A percentile compares a stretch with the other conserved stretches of the same genome.
Evolutionary conservation across 805 yeast species (phyloP).

Genomic region (Lipomyces starkeyi): DNA sequence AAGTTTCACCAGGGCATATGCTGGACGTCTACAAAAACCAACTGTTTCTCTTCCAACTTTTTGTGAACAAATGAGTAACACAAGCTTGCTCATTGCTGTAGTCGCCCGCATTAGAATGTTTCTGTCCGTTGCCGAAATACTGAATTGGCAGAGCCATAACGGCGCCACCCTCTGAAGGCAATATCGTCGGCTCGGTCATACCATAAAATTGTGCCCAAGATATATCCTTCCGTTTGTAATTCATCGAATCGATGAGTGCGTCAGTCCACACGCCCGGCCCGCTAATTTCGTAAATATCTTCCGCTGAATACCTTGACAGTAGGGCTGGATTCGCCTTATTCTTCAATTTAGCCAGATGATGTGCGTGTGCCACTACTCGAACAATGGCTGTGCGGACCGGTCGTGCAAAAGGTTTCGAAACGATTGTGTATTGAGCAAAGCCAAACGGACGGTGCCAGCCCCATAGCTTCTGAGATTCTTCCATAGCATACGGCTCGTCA

Average conservation of each 20-base stretch:
- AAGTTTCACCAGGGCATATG: not conserved
- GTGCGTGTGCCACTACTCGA: constrained; percentile 34
- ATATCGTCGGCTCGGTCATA: constrained; percentile 11
- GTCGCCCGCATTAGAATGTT: constrained; percentile 33
- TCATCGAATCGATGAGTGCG: constrained; percentile 30
- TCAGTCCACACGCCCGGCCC: constrained; percentile 38
- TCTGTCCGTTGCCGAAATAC: constrained; percentile 37
- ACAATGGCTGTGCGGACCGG: constrained; percentile 33
- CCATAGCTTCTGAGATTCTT: constrained; percentile 25
- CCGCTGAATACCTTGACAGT: constrained; percentile 18
- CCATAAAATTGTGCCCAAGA: constrained; percentile 29
- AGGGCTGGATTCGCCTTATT: constrained; percentile 12
- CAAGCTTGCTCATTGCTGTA: constrained; percentile 28
- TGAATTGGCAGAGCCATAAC: constrained; percentile 26
- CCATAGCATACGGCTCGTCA: constrained; percentile 35
- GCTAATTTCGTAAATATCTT: constrained; percentile 32
- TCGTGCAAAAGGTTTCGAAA: constrained; percentile 33
- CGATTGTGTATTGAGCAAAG: constrained; percentile 31
- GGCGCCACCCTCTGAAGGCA: constrained; percentile 29
- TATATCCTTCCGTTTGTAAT: constrained; percentile 22
- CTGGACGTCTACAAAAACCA: constrained; percentile 21
- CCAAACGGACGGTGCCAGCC: constrained; percentile 33
- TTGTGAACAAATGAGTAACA: constrained; percentile 30
- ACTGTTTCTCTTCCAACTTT: constrained; percentile 19
- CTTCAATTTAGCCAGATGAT: constrained; percentile 20